A percentile compares a stretch with the other conserved stretches of the same genome.
Conservation (phyloP, 2,329 filamentous ascomycete species). For the Sporothrix brasiliensis region DNA sequence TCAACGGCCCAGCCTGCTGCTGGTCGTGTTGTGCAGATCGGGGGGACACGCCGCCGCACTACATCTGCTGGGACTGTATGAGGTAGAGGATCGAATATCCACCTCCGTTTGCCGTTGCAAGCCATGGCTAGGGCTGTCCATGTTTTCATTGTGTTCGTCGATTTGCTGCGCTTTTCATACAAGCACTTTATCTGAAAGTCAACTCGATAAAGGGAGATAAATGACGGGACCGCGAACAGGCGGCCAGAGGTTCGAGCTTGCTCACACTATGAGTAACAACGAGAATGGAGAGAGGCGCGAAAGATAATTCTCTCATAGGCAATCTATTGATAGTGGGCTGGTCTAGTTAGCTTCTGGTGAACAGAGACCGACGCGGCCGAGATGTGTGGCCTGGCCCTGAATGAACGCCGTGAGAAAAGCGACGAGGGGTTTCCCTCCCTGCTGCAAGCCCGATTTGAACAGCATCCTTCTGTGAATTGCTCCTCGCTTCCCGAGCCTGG, state of each 20-base stretch:
- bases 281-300: slow-evolving; percentile 15
- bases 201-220: not conserved
- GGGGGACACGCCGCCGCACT: not conserved
- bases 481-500: slow-evolving; percentile 33
- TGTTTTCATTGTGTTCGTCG: not conserved
- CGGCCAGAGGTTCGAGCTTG: slow-evolving; percentile 12
- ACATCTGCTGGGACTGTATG: not conserved
- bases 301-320: slow-evolving; percentile 27
- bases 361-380: slow-evolving; percentile 27
- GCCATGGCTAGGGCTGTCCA: not conserved
- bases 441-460: slow-evolving; percentile 5
- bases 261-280: not conserved
- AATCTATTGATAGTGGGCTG: slow-evolving; percentile 31
- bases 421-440: not conserved
- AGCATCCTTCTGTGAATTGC: slow-evolving; percentile 15
- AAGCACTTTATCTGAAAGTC: not conserved
- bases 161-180: not conserved
- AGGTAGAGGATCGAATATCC: not conserved
- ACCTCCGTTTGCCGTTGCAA: not conserved
- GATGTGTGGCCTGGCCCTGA: slow-evolving; percentile 32
- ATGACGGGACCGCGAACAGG: not conserved
- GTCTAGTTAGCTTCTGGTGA: not conserved
- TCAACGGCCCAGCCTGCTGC: not conserved
- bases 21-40: not conserved
- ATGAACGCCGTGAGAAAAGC: slow-evolving; percentile 33